These are phyloP conservation scores for Yarrowia alimentaria DNA, from an alignment of 805 yeast genomes.

Conservation along the genomic window DNA sequence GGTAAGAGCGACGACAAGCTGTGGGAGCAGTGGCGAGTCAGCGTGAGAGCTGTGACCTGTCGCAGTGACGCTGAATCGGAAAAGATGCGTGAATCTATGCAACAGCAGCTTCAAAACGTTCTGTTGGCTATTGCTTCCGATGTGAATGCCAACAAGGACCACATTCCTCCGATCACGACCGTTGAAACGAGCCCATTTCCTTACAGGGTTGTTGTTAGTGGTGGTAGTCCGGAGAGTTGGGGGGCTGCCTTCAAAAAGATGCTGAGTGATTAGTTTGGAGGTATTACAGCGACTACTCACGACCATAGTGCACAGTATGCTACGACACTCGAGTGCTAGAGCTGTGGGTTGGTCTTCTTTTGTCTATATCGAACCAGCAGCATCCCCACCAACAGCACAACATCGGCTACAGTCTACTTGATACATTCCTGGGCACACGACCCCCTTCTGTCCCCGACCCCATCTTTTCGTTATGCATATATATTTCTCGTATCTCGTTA, in stretches of 20 bases:
- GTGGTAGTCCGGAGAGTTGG: slow-evolving; percentile 29
- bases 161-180: slow-evolving; percentile 72
- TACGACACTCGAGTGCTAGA: too few species aligned
- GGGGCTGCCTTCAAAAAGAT: background rate
- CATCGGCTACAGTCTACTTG: too few species aligned
- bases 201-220: slow-evolving; percentile 43
- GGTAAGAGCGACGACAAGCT: slow-evolving; percentile 43
- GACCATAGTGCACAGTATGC: too few species aligned
- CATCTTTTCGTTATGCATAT: too few species aligned
- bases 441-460: too few species aligned
- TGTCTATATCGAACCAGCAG: too few species aligned
- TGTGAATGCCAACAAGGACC: slow-evolving; percentile 58
- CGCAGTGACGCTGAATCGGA: slow-evolving; percentile 10
- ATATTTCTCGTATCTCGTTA: too few species aligned
- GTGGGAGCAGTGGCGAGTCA: slow-evolving; percentile 74
- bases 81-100: slow-evolving; percentile 35
- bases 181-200: slow-evolving; percentile 67
- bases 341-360: too few species aligned
- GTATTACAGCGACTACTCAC: too few species aligned
- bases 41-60: slow-evolving; percentile 37
- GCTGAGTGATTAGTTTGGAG: background rate
- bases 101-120: slow-evolving; percentile 43
- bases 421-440: too few species aligned
- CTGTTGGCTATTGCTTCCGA: slow-evolving; percentile 50
- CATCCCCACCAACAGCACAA: too few species aligned